Conservation (phyloP, 1,284 basidiomycete species). For the Sporisorium sorghi region DNA sequence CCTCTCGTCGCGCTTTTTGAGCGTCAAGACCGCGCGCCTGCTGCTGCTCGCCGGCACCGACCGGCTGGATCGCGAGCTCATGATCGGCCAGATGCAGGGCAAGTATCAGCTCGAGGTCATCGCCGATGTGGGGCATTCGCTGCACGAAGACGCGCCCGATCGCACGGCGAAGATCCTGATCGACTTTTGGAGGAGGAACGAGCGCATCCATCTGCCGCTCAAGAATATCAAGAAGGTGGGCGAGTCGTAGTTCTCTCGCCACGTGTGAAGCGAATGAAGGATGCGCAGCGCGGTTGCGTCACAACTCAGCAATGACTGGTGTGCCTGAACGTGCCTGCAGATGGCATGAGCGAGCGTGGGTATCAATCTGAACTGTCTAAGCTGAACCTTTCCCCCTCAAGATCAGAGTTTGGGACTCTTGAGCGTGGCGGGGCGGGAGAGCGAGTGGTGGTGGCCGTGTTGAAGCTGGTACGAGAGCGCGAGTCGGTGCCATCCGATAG, state of each 20-base stretch:
- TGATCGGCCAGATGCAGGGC: constrained; percentile 92
- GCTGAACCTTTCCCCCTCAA: background rate
- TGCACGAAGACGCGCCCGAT: constrained; percentile 93
- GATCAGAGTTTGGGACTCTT: constrained; percentile 21
- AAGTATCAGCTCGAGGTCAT: constrained; percentile 95
- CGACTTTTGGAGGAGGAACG: constrained; percentile 91
- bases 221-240: constrained; percentile 56
- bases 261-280: no score
- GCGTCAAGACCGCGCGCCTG: constrained; percentile 81
- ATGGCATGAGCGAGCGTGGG: background rate
- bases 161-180: constrained; percentile 82
- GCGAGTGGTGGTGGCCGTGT: constrained; percentile 22
- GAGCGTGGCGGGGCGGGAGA: constrained; percentile 16
- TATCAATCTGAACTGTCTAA: background rate
- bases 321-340: no score
- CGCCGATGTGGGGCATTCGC: constrained; percentile 86
- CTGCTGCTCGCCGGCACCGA: constrained; percentile 93
- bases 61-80: constrained; percentile 88
- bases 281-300: background rate
- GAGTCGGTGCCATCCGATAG: constrained; percentile 3
- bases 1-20: constrained; percentile 82
- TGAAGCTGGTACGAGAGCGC: constrained; percentile 28
- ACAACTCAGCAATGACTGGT: background rate
- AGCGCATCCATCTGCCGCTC: constrained; percentile 68
- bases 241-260: constrained; percentile 21